phyloP scores from a whole-genome alignment of 176 grass and related monocot species.

The Alloteropsis semialata region DNA sequence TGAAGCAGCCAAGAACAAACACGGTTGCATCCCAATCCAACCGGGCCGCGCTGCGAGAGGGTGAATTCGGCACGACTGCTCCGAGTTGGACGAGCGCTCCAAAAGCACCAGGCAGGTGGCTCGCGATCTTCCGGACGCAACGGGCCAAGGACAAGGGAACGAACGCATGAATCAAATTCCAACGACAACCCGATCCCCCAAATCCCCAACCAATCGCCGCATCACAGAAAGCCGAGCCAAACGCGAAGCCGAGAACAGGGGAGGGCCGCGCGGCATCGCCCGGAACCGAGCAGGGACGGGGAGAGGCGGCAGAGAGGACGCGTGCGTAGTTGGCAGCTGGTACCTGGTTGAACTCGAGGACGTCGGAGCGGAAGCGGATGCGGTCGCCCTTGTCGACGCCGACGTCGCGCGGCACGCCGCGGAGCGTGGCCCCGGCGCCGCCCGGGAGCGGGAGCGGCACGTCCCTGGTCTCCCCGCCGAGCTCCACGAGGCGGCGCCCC shows the following conservation, averaged over 20 bases:
- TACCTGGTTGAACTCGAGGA: constrained; percentile 98
- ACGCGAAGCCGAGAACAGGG: background rate
- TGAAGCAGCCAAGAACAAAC: background rate
- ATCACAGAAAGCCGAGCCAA: background rate
- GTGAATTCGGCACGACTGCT: background rate
- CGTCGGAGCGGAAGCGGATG: constrained; percentile 87
- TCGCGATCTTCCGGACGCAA: background rate
- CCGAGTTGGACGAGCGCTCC: background rate
- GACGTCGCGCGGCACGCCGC: constrained; percentile 64
- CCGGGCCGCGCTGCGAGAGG: background rate
- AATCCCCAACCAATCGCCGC: background rate
- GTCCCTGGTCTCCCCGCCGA: constrained; percentile 68
- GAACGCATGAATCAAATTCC: background rate
- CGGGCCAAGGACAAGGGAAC: background rate
- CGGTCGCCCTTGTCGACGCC: constrained; percentile 93
- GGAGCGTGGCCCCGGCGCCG: constrained; percentile 47
- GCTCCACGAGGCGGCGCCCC: constrained; percentile 62
- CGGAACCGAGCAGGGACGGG: background rate
- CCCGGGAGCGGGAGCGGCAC: constrained; percentile 76
- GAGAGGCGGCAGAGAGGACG: background rate
- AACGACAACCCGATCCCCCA: background rate
- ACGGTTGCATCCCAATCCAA: background rate
- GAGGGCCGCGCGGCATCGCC: background rate
- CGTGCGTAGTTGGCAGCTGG: background rate
- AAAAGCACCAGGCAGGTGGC: background rate